phyloP scores from a whole-genome alignment of 768 basidiomycete genomes.

The Rhizopogon sp. region DNA sequence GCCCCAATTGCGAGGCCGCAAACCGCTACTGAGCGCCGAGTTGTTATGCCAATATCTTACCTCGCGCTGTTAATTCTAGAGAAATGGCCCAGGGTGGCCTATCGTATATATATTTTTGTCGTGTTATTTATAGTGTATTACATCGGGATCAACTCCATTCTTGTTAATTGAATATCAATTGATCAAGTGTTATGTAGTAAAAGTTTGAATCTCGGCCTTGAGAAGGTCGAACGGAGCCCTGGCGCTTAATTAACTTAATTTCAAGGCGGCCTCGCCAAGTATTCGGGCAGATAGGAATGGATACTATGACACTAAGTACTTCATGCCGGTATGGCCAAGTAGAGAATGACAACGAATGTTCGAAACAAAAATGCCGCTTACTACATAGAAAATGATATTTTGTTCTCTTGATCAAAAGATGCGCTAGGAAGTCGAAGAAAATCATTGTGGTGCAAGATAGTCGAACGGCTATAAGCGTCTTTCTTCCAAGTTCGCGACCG shows the following conservation, averaged over 20 bases:
- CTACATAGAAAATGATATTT: background rate
- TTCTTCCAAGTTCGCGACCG: background rate
- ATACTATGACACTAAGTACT: background rate
- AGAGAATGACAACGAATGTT: background rate
- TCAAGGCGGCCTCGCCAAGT: background rate
- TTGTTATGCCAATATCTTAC: slow-evolving; percentile 1
- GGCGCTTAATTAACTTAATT: background rate
- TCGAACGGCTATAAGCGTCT: background rate
- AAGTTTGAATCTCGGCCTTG: background rate
- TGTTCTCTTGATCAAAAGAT: background rate
- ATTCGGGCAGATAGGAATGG: too few relatives aligned
- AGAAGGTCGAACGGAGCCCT: background rate
- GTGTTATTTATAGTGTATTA: slow-evolving; percentile 7
- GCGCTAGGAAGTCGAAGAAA: background rate
- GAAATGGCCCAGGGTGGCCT: slow-evolving; percentile 3
- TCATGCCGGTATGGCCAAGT: background rate
- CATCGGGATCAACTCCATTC: slow-evolving; percentile 8
- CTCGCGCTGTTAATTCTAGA: slow-evolving; percentile 10
- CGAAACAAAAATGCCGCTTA: background rate
- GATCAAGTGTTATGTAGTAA: slow-evolving; percentile 5
- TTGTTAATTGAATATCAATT: slow-evolving; percentile 17
- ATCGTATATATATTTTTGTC: slow-evolving; percentile 19
- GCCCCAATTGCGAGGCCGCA: slow-evolving; percentile 34
- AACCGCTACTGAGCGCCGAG: slow-evolving; percentile 17
- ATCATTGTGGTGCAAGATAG: background rate